Percentiles rank a stretch among this genome's conserved stretches.
These are phyloP conservation scores for Maudiozyma barnettii DNA, from an alignment of 805 yeast genomes.

Conservation along the genomic window DNA sequence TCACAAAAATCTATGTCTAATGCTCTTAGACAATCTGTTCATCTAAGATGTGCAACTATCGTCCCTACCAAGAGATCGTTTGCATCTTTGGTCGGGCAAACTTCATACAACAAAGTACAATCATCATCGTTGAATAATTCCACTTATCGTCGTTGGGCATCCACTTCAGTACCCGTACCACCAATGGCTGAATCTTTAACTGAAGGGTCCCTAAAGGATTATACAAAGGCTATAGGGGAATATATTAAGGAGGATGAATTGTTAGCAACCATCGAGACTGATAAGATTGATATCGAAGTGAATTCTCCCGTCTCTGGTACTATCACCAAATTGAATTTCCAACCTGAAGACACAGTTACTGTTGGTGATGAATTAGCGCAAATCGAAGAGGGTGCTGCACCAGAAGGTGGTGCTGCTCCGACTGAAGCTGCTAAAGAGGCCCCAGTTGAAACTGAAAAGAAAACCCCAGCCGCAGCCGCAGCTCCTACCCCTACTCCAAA, in stretches of 20 bases:
- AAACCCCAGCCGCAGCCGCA: conserved; percentile 11
- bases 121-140: conserved; percentile 3
- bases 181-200: conserved; percentile 98
- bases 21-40: neutral
- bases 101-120: neutral
- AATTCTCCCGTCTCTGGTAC: conserved; percentile 91
- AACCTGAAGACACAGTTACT: conserved; percentile 84
- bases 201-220: conserved; percentile 82
- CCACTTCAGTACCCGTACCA: conserved; percentile 74
- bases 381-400: conserved; percentile 71
- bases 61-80: neutral
- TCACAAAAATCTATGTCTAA: conserved; percentile 2
- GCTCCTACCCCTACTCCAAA: conserved; percentile 25
- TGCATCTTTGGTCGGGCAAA: neutral
- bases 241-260: conserved; percentile 79
- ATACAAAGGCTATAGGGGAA: conserved; percentile 73
- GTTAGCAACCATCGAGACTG: conserved; percentile 95
- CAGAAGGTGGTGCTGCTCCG: conserved; percentile 38
- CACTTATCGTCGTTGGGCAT: conserved; percentile 25
- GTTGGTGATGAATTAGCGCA: conserved; percentile 89
- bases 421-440: conserved; percentile 15
- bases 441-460: conserved; percentile 20
- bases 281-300: conserved; percentile 94
- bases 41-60: no score
- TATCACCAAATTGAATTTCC: conserved; percentile 69